A percentile compares a stretch with the other conserved stretches of the same genome.
Evolutionary conservation across 2,329 filamentous ascomycete genomes (phyloP).

Genomic region (Pseudogymnoascus sp.): DNA sequence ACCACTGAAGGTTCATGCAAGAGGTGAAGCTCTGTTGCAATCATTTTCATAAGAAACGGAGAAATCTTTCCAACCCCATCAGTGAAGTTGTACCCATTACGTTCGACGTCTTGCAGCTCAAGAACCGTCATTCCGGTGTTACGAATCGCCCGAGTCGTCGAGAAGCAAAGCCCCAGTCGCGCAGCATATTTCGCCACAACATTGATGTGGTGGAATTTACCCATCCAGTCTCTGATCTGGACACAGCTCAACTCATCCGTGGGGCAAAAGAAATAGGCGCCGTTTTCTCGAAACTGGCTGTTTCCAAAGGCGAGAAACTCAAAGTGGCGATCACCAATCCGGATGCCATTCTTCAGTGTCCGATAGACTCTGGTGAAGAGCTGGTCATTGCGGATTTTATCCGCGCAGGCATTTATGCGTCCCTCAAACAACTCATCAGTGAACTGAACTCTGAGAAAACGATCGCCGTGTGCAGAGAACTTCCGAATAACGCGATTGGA

Average conservation of each 20-base stretch:
- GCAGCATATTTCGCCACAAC: constrained; percentile 86
- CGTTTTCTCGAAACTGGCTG: constrained; percentile 87
- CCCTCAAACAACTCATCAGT: constrained; percentile 62
- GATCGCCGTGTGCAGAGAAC: constrained; percentile 61
- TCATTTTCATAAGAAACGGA: constrained; percentile 63
- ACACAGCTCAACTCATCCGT: constrained; percentile 61
- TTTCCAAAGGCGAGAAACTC: constrained; percentile 92
- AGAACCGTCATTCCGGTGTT: constrained; percentile 52
- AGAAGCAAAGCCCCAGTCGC: constrained; percentile 89
- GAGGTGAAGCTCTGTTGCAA: constrained; percentile 63
- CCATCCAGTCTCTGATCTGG: constrained; percentile 81
- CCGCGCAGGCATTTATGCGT: constrained; percentile 35
- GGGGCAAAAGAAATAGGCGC: constrained; percentile 86
- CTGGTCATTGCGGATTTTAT: constrained; percentile 53
- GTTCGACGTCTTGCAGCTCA: constrained; percentile 62
- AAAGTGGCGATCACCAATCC: constrained; percentile 73
- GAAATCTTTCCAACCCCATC: constrained; percentile 96
- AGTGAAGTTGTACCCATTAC: constrained; percentile 68
- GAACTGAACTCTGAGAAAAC: constrained; percentile 85
- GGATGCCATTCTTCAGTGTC: constrained; percentile 70
- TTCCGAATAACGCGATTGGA: constrained; percentile 81
- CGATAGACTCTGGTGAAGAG: constrained; percentile 69
- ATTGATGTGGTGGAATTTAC: constrained; percentile 72
- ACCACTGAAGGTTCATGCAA: constrained; percentile 67
- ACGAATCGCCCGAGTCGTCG: constrained; percentile 73